phyloP scores from a whole-genome alignment of 768 basidiomycete species.

The Pisolithus sp. region DNA sequence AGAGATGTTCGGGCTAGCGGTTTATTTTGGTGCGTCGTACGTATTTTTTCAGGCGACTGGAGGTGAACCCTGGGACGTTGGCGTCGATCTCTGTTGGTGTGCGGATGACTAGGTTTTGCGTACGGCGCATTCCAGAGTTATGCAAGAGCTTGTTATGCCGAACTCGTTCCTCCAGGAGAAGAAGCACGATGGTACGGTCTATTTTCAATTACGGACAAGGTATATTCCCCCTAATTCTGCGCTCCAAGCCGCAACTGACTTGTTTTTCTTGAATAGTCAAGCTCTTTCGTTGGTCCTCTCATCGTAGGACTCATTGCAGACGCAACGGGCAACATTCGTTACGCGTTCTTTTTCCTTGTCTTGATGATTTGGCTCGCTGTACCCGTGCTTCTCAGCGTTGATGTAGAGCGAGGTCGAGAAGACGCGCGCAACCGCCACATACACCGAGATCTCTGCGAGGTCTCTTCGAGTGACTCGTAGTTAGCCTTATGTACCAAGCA shows the following conservation, averaged over 20 bases:
- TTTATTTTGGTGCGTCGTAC: constrained; percentile 64
- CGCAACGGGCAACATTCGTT: constrained; percentile 84
- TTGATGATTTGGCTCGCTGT: constrained; percentile 76
- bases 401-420: constrained; percentile 57
- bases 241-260: not conserved
- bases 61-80: too few species aligned
- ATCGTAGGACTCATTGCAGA: constrained; percentile 86
- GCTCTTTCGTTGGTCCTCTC: constrained; percentile 87
- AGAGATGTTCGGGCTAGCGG: constrained; percentile 82
- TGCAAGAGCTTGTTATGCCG: constrained; percentile 80
- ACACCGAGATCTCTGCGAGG: not conserved
- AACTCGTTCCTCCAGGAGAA: constrained; percentile 80
- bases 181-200: constrained; percentile 86
- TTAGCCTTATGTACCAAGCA: not conserved
- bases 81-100: too few species aligned
- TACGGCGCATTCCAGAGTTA: constrained; percentile 93
- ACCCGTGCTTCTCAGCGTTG: constrained; percentile 65
- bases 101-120: constrained; percentile 43
- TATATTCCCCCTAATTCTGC: constrained; percentile 14
- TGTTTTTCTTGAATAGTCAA: constrained; percentile 47
- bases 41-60: too few species aligned
- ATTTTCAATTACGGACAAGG: constrained; percentile 90
- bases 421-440: constrained; percentile 38
- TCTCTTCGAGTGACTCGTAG: not conserved
- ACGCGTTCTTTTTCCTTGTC: constrained; percentile 84